phyloP scores from a whole-genome alignment of 2,329 filamentous ascomycete genomes.

The Colletotrichum higginsianum region DNA sequence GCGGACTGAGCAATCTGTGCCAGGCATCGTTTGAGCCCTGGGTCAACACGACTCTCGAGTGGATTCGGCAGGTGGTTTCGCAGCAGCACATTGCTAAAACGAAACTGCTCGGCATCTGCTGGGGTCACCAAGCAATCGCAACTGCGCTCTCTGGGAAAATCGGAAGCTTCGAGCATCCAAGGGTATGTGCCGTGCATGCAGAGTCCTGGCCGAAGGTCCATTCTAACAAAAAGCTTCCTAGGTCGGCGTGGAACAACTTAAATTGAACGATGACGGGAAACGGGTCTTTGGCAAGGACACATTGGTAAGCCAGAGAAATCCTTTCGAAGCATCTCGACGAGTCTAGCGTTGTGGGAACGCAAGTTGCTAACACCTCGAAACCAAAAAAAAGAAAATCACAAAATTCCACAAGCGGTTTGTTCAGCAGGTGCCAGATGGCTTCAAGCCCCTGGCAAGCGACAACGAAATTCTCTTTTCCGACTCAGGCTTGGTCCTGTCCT shows the following conservation, averaged over 20 bases:
- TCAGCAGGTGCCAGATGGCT: slow-evolving; percentile 23
- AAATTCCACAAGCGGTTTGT: slow-evolving; percentile 39
- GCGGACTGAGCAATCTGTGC: slow-evolving; percentile 35
- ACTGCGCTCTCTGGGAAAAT: slow-evolving; percentile 24
- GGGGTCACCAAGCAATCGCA: slow-evolving; percentile 37
- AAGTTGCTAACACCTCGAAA: not conserved
- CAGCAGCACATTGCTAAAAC: slow-evolving; percentile 29
- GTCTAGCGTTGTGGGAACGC: not conserved
- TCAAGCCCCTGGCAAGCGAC: slow-evolving; percentile 22
- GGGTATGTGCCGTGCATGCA: not conserved
- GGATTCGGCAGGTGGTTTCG: slow-evolving; percentile 32
- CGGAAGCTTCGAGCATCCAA: slow-evolving; percentile 33
- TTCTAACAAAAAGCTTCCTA: not conserved
- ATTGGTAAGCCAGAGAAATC: not conserved
- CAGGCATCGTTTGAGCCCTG: slow-evolving; percentile 34
- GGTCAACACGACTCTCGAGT: slow-evolving; percentile 30
- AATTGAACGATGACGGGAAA: slow-evolving; percentile 24
- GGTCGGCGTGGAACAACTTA: slow-evolving; percentile 19
- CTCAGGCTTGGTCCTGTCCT: slow-evolving; percentile 31
- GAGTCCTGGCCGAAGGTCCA: no score
- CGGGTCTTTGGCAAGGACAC: slow-evolving; percentile 17
- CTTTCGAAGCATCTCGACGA: not conserved
- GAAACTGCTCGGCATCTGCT: slow-evolving; percentile 32
- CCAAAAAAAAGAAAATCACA: slow-evolving; percentile 18
- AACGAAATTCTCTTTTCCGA: slow-evolving; percentile 30